Evolutionary conservation across 1,284 basidiomycete genomes (phyloP).

Genomic region (Ganoderma leucocontextum): DNA sequence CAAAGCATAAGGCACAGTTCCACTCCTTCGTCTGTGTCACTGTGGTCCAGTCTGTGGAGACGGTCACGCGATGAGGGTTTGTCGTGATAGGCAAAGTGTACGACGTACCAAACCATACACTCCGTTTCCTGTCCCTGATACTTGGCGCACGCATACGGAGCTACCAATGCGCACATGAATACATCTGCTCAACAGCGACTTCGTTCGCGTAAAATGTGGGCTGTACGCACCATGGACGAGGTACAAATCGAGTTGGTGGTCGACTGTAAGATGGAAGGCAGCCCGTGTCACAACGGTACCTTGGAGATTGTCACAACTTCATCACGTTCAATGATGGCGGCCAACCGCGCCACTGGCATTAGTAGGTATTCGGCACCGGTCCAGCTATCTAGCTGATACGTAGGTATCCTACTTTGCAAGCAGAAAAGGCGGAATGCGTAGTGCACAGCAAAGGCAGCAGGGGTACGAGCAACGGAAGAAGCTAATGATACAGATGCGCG

Average conservation of each 20-base stretch:
- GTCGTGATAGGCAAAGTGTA: neutral
- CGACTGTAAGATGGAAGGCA: neutral
- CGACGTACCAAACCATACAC: neutral
- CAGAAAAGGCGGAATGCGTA: neutral
- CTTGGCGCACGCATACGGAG: neutral
- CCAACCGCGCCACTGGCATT: constrained; percentile 12
- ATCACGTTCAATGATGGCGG: constrained; percentile 10
- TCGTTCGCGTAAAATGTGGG: neutral
- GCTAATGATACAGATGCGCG: constrained; percentile 11
- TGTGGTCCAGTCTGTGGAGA: constrained; percentile 7
- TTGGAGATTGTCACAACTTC: neutral
- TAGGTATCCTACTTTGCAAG: neutral
- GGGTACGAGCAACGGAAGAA: neutral
- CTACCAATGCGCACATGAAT: neutral
- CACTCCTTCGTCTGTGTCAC: constrained; percentile 7
- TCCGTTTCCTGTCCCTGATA: neutral
- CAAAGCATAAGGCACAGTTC: constrained; percentile 9
- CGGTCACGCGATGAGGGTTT: neutral
- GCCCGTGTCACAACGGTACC: neutral
- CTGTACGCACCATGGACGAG: neutral
- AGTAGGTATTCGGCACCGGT: constrained; percentile 5
- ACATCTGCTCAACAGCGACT: neutral
- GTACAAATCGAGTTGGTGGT: neutral
- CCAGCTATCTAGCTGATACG: constrained; percentile 9
- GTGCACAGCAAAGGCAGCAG: neutral